phyloP scores from a whole-genome alignment of 2,329 filamentous ascomycete genomes.

The Dactylellina sp. region DNA sequence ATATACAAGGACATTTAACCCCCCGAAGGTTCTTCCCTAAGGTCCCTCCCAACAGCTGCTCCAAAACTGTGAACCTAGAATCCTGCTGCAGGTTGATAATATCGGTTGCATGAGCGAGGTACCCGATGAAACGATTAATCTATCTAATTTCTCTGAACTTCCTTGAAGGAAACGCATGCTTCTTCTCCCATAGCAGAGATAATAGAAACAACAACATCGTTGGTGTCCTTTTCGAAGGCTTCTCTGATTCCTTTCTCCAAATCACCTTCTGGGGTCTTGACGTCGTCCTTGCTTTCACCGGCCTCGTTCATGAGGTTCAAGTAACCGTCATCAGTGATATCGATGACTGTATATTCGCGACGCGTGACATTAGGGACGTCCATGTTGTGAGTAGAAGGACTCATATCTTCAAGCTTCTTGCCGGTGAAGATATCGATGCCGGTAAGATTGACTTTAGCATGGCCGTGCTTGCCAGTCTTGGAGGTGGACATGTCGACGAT shows the following conservation, averaged over 20 bases:
- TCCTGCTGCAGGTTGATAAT: background rate
- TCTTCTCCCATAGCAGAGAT: slow-evolving; percentile 97
- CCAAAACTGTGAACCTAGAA: no score
- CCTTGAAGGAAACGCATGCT: slow-evolving; percentile 90
- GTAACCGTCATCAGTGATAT: slow-evolving; percentile 89
- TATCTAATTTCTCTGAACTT: slow-evolving; percentile 75
- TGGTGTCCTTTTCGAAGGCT: slow-evolving; percentile 65
- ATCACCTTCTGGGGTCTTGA: slow-evolving; percentile 90
- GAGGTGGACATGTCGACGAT: slow-evolving; percentile 99
- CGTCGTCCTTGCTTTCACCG: slow-evolving; percentile 91
- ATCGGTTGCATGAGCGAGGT: background rate
- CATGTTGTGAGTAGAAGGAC: slow-evolving; percentile 97
- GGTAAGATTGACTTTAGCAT: slow-evolving; percentile 99
- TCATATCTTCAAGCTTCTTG: slow-evolving; percentile 99
- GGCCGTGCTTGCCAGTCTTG: slow-evolving; percentile 99
- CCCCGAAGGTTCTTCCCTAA: background rate
- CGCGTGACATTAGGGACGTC: slow-evolving; percentile 94
- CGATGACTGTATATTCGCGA: slow-evolving; percentile 92
- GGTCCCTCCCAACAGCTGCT: no score
- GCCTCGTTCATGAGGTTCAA: slow-evolving; percentile 91
- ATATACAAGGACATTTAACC: no score
- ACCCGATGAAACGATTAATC: background rate
- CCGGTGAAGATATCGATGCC: slow-evolving; percentile 98
- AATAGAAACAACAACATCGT: slow-evolving; percentile 73
- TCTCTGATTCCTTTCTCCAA: slow-evolving; percentile 81